A percentile compares a stretch with the other conserved stretches of the same genome.
These are phyloP conservation scores for Hippophae tibetana DNA, from an alignment of 306 rosid species.

Conservation along the genomic window DNA sequence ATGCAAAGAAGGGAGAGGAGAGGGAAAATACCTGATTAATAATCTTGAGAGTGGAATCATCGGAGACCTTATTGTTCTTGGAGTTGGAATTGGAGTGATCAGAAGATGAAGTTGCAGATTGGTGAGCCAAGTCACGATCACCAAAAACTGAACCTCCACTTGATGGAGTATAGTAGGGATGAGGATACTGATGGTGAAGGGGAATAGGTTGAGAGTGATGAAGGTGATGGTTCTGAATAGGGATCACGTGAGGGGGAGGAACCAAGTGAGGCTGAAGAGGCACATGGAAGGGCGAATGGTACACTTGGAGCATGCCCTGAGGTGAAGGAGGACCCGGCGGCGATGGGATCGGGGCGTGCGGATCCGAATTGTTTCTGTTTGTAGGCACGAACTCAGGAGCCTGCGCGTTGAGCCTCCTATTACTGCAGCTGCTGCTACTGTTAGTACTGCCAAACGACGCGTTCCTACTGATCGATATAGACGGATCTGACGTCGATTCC, in stretches of 20 bases:
- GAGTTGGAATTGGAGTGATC: constrained; percentile 29
- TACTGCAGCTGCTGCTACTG: too few relatives aligned
- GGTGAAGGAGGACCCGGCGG: constrained; percentile 36
- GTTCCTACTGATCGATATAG: constrained; percentile 34
- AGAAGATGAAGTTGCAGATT: constrained; percentile 27
- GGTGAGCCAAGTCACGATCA: constrained; percentile 24
- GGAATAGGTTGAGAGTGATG: constrained; percentile 4
- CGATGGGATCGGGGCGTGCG: constrained; percentile 41
- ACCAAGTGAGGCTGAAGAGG: too few relatives aligned
- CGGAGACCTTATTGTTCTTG: constrained; percentile 50
- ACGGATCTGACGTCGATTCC: constrained; percentile 34
- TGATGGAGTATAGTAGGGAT: not conserved
- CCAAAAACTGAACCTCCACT: constrained; percentile 21
- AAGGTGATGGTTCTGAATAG: constrained; percentile 35
- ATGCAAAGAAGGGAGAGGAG: not conserved
- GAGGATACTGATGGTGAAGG: not conserved
- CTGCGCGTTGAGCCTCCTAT: constrained; percentile 81
- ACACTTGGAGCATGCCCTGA: constrained; percentile 36
- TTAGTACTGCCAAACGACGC: constrained; percentile 24
- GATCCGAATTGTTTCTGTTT: not conserved
- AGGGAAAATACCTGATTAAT: constrained; percentile 59
- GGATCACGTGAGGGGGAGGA: constrained; percentile 9
- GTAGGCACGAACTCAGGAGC: constrained; percentile 70
- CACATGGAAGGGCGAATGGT: not conserved
- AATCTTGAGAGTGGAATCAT: constrained; percentile 58